Evolutionary conservation across 768 basidiomycete genomes (phyloP).

Genomic region (Tylopilus felleus): DNA sequence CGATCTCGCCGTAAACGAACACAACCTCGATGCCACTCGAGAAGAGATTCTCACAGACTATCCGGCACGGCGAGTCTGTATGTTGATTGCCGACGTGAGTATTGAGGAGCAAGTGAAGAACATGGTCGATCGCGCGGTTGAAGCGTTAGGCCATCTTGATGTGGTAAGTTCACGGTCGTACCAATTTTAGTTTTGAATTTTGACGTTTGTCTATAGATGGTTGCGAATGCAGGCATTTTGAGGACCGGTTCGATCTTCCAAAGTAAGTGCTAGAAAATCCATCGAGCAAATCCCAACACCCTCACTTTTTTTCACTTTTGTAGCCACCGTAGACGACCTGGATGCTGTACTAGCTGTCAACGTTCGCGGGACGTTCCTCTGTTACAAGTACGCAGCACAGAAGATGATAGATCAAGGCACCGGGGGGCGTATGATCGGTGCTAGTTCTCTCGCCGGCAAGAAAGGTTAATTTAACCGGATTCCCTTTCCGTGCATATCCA

Average conservation of each 20-base stretch:
- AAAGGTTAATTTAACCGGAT: slow-evolving; percentile 12
- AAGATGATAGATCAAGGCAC: slow-evolving; percentile 43
- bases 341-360: slow-evolving; percentile 38
- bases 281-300: background rate
- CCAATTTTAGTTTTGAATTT: background rate
- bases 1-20: slow-evolving; percentile 28
- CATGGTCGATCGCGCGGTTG: slow-evolving; percentile 27
- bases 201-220: slow-evolving; percentile 11
- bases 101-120: slow-evolving; percentile 29
- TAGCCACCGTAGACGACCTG: slow-evolving; percentile 34
- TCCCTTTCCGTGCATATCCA: background rate
- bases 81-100: slow-evolving; percentile 25
- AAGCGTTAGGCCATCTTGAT: slow-evolving; percentile 30
- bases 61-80: slow-evolving; percentile 9
- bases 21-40: slow-evolving; percentile 10
- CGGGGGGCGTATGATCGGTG: slow-evolving; percentile 43
- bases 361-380: slow-evolving; percentile 37
- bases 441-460: slow-evolving; percentile 36
- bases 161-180: slow-evolving; percentile 26
- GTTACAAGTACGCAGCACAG: slow-evolving; percentile 41
- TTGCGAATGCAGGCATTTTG: slow-evolving; percentile 20
- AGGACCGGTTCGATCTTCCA: slow-evolving; percentile 6
- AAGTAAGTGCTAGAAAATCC: background rate
- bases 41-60: slow-evolving; percentile 13
- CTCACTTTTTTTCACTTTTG: background rate